These are phyloP conservation scores for Urtica urens DNA, from an alignment of 306 rosid species.

Conservation along the genomic window DNA sequence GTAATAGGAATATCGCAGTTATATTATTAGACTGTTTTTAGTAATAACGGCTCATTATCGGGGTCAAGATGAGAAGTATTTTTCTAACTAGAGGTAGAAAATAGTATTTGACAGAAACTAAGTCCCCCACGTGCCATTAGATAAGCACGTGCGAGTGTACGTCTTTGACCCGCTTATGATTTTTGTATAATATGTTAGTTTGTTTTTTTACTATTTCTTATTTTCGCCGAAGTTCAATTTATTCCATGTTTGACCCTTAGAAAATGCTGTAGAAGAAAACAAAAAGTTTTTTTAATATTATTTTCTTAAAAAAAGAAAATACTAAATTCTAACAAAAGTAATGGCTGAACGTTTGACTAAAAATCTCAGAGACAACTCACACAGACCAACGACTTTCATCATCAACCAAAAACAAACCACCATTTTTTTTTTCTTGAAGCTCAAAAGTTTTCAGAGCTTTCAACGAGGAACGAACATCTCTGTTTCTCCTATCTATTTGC, in stretches of 20 bases:
- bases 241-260: not conserved
- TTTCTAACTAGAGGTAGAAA: too few species aligned
- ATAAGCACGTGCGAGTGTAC: constrained; percentile 5
- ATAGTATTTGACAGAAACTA: too few species aligned
- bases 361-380: not conserved
- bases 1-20: too few species aligned
- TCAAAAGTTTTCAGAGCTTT: not conserved
- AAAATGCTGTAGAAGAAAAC: not conserved
- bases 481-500: not conserved
- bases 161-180: not conserved
- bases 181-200: too few species aligned
- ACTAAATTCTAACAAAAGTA: constrained; percentile 9
- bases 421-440: not conserved
- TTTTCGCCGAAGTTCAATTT: not conserved
- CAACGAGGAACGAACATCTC: not conserved
- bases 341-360: constrained; percentile 14
- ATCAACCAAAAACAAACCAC: not conserved
- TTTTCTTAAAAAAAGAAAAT: not conserved
- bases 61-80: too few species aligned
- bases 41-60: too few species aligned
- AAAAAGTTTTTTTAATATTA: not conserved
- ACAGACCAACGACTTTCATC: constrained; percentile 9
- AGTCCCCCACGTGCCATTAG: not conserved
- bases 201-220: not conserved
- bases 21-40: too few species aligned